Base-by-base conservation (phyloP, 1,139 yeast genomes). In the Sugiyamaella pinicola region DNA sequence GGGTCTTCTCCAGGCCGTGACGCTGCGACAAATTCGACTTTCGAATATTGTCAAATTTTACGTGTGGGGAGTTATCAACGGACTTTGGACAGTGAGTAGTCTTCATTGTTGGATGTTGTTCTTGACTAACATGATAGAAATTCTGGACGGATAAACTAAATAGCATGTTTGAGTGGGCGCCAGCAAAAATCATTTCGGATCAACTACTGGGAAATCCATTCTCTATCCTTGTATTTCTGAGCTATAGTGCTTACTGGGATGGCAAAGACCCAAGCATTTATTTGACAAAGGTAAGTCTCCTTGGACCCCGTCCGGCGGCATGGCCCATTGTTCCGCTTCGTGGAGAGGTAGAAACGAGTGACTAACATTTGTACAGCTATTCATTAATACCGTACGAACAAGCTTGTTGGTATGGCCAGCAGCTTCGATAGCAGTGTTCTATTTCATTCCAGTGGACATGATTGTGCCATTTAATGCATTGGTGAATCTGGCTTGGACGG, bases 51-150 rank as follows among this genome's bases (percentile, higher is more conserved):
- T 62, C 50, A 70, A 69, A 58, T 71, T 68, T 53, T 70, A 70
- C 51, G 65, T 68, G 4, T 71, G 74, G 74, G 74, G 74, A 1
- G 62, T 65, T 15, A 54, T 66, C 37, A 67, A 67, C 29, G 74
- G 74, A 2, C 43, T 69, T 8, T 70, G 73, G 73, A 67, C 72
- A 33, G 65, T 62, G 50, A 45, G 65, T 58, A 24, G 31, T 26
- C 3, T 10, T 5, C 28, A 24, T 24, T 24, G 8, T 26, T 4
- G 10, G 10, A 26, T 26, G 12, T 17, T 12, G 39, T 17, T 33
- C 15, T 5, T 10, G 9, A 19, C 47, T 47, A 51, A 44, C 42
- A 33, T 26, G 18, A 19, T 40, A 58, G 64, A 68, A 69, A 52
- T 66, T 67, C 59, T 70, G 74, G 74, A 69, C 73, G 1, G 71